Evolutionary conservation across 345 rosid genomes (phyloP), one percentile per base, ranked within the genome.

Genomic region (Limnanthes douglasii): DNA sequence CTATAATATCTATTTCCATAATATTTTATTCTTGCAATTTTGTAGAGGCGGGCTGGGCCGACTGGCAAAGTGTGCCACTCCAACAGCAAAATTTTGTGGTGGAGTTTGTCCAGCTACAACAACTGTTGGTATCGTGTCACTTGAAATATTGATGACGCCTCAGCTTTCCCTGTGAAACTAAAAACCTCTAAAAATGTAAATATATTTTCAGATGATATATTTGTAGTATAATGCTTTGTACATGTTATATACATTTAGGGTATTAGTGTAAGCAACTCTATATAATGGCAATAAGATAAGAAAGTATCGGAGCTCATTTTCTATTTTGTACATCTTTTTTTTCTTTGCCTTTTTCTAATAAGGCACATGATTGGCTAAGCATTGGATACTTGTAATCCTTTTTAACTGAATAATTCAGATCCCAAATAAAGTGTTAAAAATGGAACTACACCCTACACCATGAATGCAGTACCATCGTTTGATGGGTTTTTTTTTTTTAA

Each of bases 81-180:
- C 51, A 76, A 70, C 58, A 58, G 31, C 70, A 68, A 38, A 83
- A 65, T 46, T 6, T 53, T 31, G 51, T 67, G 34, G 48, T 41
- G 13, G 95, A 88, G 59, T 56, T 69, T 7, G 78, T 68, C 6
- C 97, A 65, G 95, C 90, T 6, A 49, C 67, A 33, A 81, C 78
- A 2, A 88, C 93, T 2, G 37, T 88, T 5, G 93, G 86, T 21
- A 45, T 73, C 26, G 95, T 83, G 27, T 57, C 73, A 0, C 62
- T 72, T 3, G 95, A 83, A 38, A 65, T 83, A 62, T 88, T 95
- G 97, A 60, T 76, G 68, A 42, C 78, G 21, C 69, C 78, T 45
- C 55, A 40, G 54, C 69, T 82, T 16, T 59, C 61, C 31, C 47
- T 54, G 13, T 65, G 59, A 64, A 46, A 32, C 21, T 28, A 18